Base-by-base conservation (phyloP, 2,329 filamentous ascomycete species). In the Graphilbum ipis-grandicollis region DNA sequence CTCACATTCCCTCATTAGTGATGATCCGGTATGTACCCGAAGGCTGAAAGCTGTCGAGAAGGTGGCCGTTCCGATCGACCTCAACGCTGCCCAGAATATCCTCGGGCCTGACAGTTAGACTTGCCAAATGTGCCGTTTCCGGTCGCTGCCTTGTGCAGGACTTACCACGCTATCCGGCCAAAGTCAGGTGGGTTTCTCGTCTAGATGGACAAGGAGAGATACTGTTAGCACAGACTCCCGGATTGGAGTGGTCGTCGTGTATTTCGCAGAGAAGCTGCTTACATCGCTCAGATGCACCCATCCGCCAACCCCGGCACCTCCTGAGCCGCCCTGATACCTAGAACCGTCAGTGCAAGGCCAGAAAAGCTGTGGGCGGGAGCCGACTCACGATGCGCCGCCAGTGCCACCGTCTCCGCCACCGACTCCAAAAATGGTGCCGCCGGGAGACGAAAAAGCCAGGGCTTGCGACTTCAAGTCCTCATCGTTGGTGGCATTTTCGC, bases 51-150 rank as follows among this genome's bases (percentile, higher is more conserved):
- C 43, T 44, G 33, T 43, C 38, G 10, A 44, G 40, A 6, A 44
- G 21, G 2, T 30, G 29, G 1, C 75, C 75, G 7, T 55, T 44
- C 2, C 59, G 61, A 48, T 77, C 62, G 5, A 79, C 75, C 49
- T 78, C 68, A 30, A 79, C 62, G 43, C 74, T 79, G 28, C 75
- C 75, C 37, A 80, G 57, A 28, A 80, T 80, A 47, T 80, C 75
- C 47, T 79, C 75, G 1, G 75, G 74, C 62, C 52, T 54, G n/a
- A n/a, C n/a, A n/a, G n/a, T n/a, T n/a, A n/a, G n/a, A n/a, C n/a
- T n/a, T n/a, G 18, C 18, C 17, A 39, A 29, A 25, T 10, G 28
- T n/a, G n/a, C n/a, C n/a, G n/a, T n/a, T n/a, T n/a, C n/a, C n/a
- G n/a, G n/a, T n/a, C n/a, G n/a, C n/a, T n/a, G n/a, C n/a, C n/a